A percentile compares a stretch with the other conserved stretches of the same genome.
These are phyloP conservation scores for Hevea brasiliensis DNA, from an alignment of 345 rosid species.

Conservation along the genomic window DNA sequence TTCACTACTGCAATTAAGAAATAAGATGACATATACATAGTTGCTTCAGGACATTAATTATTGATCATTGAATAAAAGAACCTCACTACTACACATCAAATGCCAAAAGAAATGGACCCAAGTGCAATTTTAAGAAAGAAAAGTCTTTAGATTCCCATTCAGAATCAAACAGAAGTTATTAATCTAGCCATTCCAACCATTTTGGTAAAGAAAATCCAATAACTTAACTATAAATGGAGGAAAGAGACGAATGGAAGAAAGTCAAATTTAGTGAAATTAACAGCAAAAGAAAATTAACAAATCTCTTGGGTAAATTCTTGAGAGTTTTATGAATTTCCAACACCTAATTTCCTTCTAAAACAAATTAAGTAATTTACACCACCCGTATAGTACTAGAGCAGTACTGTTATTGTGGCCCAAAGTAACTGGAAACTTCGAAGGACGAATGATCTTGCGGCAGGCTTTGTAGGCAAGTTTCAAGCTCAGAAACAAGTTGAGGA, in stretches of 20 bases:
- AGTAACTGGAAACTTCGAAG: constrained; percentile 43
- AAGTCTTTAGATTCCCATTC: neutral
- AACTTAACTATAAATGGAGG: neutral
- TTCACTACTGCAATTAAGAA: no score
- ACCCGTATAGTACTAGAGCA: constrained; percentile 10
- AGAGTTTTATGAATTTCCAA: constrained; percentile 12
- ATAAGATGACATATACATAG: no score
- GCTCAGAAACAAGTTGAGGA: constrained; percentile 37
- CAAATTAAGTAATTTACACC: constrained; percentile 26
- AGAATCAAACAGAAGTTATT: neutral
- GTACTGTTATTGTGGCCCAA: constrained; percentile 36
- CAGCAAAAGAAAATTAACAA: constrained; percentile 28
- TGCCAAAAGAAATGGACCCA: neutral
- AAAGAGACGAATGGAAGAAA: neutral
- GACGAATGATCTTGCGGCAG: constrained; percentile 28
- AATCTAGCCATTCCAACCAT: neutral
- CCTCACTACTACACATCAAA: neutral
- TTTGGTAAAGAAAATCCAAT: neutral
- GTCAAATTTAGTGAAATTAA: neutral
- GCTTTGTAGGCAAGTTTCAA: constrained; percentile 35
- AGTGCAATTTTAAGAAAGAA: neutral
- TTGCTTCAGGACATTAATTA: neutral
- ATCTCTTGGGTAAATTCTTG: constrained; percentile 3
- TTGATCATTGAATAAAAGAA: neutral
- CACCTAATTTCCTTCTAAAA: constrained; percentile 24